Evolutionary conservation across 148 eudicot genomes (phyloP).

Genomic region (Rhododendron ferrugineum): DNA sequence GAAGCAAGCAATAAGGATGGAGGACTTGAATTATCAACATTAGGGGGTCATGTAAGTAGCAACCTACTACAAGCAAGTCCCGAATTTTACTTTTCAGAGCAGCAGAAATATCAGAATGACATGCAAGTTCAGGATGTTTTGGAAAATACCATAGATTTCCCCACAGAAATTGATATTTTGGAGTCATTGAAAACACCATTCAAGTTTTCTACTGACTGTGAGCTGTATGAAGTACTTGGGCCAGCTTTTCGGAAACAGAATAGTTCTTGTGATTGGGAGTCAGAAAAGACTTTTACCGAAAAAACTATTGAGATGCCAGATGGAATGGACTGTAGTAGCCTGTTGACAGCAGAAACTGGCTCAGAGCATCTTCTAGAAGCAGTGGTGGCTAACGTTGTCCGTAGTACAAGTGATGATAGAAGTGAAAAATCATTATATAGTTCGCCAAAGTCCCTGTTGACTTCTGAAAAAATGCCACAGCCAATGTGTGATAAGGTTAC

Average conservation of each 20-base stretch:
- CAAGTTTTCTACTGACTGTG: conserved; percentile 57
- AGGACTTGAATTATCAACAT: conserved; percentile 17
- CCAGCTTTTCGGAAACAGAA: conserved; percentile 50
- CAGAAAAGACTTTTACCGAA: conserved; percentile 25
- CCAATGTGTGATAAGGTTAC: conserved; percentile 45
- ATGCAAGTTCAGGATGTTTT: conserved; percentile 20
- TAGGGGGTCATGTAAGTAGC: conserved; percentile 23
- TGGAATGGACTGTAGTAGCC: conserved; percentile 34
- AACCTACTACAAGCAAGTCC: conserved; percentile 25
- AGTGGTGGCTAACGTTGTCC: conserved; percentile 63
- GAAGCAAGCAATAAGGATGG: conserved; percentile 22
- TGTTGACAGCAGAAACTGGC: conserved; percentile 48
- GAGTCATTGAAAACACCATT: conserved; percentile 10
- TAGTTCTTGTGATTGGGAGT: conserved; percentile 33
- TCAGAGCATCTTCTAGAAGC: conserved; percentile 84
- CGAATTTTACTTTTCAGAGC: conserved; percentile 12
- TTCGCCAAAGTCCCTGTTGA: conserved; percentile 44
- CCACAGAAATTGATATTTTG: conserved; percentile 18
- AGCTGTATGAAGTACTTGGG: conserved; percentile 81
- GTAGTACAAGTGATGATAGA: conserved; percentile 24
- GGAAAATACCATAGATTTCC: conserved; percentile 30
- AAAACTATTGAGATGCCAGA: conserved; percentile 43
- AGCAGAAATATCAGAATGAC: conserved; percentile 10
- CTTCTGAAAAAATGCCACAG: conserved; percentile 49
- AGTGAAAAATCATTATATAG: conserved; percentile 31